phyloP scores from a whole-genome alignment of 352 stramenopile genomes.

The Globisporangium recalcitrans region DNA sequence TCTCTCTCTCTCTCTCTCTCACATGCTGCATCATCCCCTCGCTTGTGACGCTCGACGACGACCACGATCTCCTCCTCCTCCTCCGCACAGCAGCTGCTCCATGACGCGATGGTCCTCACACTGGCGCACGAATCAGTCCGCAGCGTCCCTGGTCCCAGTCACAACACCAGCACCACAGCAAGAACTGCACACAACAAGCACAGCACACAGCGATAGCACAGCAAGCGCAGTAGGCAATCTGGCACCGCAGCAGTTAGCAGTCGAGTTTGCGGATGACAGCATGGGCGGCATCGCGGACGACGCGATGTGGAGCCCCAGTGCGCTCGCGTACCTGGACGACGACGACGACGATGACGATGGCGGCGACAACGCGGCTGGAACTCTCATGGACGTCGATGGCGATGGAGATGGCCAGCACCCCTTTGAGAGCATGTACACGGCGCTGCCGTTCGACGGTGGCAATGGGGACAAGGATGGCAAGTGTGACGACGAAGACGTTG shows the following conservation, averaged over 20 bases:
- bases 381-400: slow-evolving; percentile 4
- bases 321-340: slow-evolving; percentile 13
- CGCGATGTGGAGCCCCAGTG: slow-evolving; percentile 12
- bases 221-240: background rate
- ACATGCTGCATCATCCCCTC: too few relatives aligned
- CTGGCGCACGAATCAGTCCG: slow-evolving; percentile 5
- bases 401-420: slow-evolving; percentile 3
- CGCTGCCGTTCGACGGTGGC: background rate
- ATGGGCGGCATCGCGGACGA: slow-evolving; percentile 10
- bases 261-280: slow-evolving; percentile 4
- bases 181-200: background rate
- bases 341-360: slow-evolving; percentile 6
- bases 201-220: background rate
- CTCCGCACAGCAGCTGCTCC: background rate
- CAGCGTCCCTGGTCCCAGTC: background rate
- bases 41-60: background rate
- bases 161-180: background rate
- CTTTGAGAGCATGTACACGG: background rate
- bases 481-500: background rate
- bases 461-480: background rate
- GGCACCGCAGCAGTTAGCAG: background rate
- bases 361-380: background rate
- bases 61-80: background rate
- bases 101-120: background rate
- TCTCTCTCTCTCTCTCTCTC: background rate